Evolutionary conservation across 176 grass and related monocot species (phyloP).

Genomic region (Hyparrhenia diplandra): DNA sequence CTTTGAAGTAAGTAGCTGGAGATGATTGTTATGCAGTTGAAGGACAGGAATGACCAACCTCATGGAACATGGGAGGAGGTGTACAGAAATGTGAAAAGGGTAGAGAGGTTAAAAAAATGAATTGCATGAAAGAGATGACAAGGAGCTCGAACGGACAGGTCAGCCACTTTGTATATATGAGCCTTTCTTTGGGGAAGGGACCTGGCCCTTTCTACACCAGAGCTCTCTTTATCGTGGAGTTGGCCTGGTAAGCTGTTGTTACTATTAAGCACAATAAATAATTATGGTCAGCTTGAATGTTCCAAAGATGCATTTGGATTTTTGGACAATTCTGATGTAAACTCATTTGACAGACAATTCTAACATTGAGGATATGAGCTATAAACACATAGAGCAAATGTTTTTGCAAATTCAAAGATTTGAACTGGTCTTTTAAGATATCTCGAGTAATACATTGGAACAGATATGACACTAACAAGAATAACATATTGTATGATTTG

Average conservation of each 20-base stretch:
- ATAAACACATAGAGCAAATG: not conserved
- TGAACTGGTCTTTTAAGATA: not conserved
- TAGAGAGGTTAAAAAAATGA: conserved; percentile 81
- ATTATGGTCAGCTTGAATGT: conserved; percentile 6
- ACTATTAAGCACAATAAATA: conserved; percentile 6
- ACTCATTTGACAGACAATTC: not conserved
- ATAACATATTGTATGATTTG: not conserved
- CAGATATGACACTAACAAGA: not conserved
- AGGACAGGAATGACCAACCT: conserved; percentile 73
- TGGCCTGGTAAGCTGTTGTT: conserved; percentile 71
- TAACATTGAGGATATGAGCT: conserved; percentile 3
- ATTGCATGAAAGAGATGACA: conserved; percentile 91
- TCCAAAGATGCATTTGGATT: not conserved
- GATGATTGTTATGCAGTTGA: conserved; percentile 62
- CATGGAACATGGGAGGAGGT: conserved; percentile 99
- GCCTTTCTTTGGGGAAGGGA: conserved; percentile 92
- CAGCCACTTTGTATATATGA: conserved; percentile 98
- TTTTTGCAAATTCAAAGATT: not conserved
- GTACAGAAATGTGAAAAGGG: conserved; percentile 88
- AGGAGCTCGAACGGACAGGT: conserved; percentile 92
- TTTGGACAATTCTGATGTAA: conserved; percentile 26
- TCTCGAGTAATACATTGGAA: not conserved
- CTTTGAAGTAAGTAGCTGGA: conserved; percentile 7
- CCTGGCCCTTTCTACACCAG: conserved; percentile 91
- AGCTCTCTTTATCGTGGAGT: conserved; percentile 91